Evolutionary conservation across 164 flowering plant genomes (phyloP).

Genomic region (Piper longum): DNA sequence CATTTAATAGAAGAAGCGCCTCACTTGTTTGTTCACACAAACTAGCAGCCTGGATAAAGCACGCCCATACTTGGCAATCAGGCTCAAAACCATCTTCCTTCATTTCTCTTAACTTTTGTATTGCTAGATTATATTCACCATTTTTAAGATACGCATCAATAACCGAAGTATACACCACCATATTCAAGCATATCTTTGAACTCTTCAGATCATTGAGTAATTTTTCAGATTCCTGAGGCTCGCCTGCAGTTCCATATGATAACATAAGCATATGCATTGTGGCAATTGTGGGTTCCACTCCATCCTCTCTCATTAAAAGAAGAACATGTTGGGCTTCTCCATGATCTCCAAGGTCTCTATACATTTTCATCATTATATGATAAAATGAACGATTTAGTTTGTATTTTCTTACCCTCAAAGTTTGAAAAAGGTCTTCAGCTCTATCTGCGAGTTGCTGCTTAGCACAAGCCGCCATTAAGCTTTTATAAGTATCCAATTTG

Average conservation of each 20-base stretch:
- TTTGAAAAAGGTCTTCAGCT: slow-evolving; percentile 74
- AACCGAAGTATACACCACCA: slow-evolving; percentile 75
- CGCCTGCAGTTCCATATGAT: slow-evolving; percentile 77
- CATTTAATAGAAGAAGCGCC: slow-evolving; percentile 51
- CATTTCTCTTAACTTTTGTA: slow-evolving; percentile 71
- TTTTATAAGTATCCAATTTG: slow-evolving; percentile 66
- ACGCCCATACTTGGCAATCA: slow-evolving; percentile 92
- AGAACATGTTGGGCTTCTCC: slow-evolving; percentile 61
- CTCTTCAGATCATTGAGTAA: slow-evolving; percentile 53
- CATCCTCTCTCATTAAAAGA: slow-evolving; percentile 60
- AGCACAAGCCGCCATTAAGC: slow-evolving; percentile 71
- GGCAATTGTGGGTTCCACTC: slow-evolving; percentile 69
- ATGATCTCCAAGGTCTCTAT: slow-evolving; percentile 48
- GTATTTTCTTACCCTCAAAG: slow-evolving; percentile 36
- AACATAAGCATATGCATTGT: slow-evolving; percentile 96
- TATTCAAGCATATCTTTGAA: slow-evolving; percentile 28
- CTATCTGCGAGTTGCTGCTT: slow-evolving; percentile 47
- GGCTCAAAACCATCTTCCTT: slow-evolving; percentile 61
- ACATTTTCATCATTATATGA: slow-evolving; percentile 92
- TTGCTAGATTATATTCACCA: slow-evolving; percentile 52
- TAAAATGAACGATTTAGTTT: slow-evolving; percentile 77
- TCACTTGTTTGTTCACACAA: slow-evolving; percentile 36
- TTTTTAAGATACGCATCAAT: slow-evolving; percentile 80
- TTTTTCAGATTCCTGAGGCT: slow-evolving; percentile 73
- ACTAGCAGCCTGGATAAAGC: slow-evolving; percentile 88